A percentile compares a stretch with the other conserved stretches of the same genome.
Evolutionary conservation across 257 asterid species (phyloP).

Genomic region (Verbascum thapsus): DNA sequence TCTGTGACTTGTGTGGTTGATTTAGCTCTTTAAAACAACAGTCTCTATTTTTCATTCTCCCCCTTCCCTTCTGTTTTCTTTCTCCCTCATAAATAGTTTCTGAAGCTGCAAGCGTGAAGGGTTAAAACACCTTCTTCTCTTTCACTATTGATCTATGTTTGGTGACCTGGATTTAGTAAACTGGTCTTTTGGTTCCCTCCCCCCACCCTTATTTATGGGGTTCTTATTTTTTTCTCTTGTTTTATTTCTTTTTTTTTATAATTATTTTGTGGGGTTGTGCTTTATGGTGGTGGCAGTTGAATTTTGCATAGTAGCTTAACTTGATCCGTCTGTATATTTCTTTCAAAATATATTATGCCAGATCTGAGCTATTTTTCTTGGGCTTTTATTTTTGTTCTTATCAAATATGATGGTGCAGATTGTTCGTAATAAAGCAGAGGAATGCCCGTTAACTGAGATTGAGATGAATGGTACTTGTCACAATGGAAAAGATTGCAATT

Average conservation of each 20-base stretch:
- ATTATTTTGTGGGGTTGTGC: background rate
- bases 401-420: constrained; percentile 13
- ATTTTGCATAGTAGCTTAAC: constrained; percentile 14
- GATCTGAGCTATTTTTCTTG: constrained; percentile 28
- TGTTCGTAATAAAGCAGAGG: constrained; percentile 24
- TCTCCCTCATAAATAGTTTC: constrained; percentile 3
- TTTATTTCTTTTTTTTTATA: background rate
- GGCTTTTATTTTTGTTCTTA: constrained; percentile 13
- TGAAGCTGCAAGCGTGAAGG: constrained; percentile 12
- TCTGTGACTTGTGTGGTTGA: no score
- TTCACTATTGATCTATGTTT: background rate
- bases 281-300: constrained; percentile 14
- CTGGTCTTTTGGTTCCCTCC: constrained; percentile 4
- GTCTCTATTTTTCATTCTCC: constrained; percentile 5
- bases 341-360: constrained; percentile 10
- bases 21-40: constrained; percentile 10
- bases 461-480: constrained; percentile 76
- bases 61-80: background rate
- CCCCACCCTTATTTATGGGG: background rate
- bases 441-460: constrained; percentile 43
- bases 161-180: constrained; percentile 17
- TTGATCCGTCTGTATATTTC: constrained; percentile 18
- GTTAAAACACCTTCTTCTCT: background rate
- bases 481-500: constrained; percentile 39
- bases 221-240: background rate